Evolutionary conservation across 352 stramenopile genomes (phyloP).

Genomic region (Blastocystis sp.): DNA sequence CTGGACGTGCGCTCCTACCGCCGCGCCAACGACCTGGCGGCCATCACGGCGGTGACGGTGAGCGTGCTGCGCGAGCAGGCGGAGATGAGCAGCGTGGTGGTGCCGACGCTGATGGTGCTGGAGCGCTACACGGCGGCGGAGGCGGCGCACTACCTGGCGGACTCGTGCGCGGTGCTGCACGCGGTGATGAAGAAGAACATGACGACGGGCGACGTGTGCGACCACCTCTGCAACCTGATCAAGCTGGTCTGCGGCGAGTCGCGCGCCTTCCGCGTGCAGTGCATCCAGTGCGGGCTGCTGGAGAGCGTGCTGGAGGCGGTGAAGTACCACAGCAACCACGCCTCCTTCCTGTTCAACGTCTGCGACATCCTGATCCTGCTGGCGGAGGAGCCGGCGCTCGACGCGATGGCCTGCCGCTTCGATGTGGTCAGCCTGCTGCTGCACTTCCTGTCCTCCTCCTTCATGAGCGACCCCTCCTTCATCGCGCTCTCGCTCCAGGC

Average conservation of each 20-base stretch:
- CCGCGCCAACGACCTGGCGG: slow-evolving; percentile 4
- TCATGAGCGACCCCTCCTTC: slow-evolving; percentile 1
- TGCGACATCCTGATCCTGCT: slow-evolving; percentile 11
- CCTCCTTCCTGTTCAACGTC: background rate
- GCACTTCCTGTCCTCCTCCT: slow-evolving; percentile 40
- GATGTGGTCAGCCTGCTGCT: background rate
- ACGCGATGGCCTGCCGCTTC: slow-evolving; percentile 1
- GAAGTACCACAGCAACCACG: slow-evolving; percentile 28
- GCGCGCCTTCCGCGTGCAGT: slow-evolving; percentile 9
- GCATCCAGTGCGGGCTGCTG: slow-evolving; percentile 36
- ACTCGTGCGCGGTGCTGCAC: slow-evolving; percentile 15
- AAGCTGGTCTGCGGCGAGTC: slow-evolving; percentile 3
- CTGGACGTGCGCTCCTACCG: background rate
- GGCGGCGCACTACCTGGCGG: background rate
- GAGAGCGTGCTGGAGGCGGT: slow-evolving; percentile 18
- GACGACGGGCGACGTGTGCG: background rate
- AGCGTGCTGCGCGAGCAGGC: slow-evolving; percentile 14
- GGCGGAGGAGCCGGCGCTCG: background rate
- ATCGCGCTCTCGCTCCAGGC: slow-evolving; percentile 3
- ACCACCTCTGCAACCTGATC: background rate
- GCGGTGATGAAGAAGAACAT: slow-evolving; percentile 6
- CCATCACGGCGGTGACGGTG: slow-evolving; percentile 1
- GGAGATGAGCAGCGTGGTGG: background rate
- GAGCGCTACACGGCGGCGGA: background rate
- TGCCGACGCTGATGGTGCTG: slow-evolving; percentile 22